Evolutionary conservation across 2,329 filamentous ascomycete genomes (phyloP), one percentile per base, ranked within the genome.

Genomic region (Chaetomium strumarium): DNA sequence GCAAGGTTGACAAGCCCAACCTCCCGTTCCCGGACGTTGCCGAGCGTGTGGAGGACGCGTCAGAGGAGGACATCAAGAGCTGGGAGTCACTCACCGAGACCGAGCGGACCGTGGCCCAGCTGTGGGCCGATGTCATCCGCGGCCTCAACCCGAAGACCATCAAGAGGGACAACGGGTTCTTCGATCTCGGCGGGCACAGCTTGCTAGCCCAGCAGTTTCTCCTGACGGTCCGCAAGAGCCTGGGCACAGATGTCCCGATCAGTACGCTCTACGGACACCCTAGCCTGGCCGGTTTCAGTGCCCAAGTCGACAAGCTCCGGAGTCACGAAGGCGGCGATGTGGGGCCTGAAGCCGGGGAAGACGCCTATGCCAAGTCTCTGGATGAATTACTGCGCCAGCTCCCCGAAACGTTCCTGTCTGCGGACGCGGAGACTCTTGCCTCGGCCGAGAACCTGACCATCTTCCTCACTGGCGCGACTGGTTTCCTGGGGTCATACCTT

Each of bases 391-490:
- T 70, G 13, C 67, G 68, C 13, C 68, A 55, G n/a, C 64, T 74
- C 5, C 66, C 67, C n/a, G 55, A 63, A 19, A 69, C 64, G 53
- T 75, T 68, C 49, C 69, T 68, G 56, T 63, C 63, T 1, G 66
- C 62, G 5, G 58, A 63, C 37, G 52, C 55, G 8, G 56, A 51
- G 10, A 49, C 57, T 0, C 41, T 63, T 17, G 49, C 58, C 60
- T 53, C 72, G 55, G 43, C 62, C 58, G 38, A 61, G 38, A 46
- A 52, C 33, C 62, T 73, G 33, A 90, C 85, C 0, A 76, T 93
- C 11, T 87, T 96, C 68, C 72, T 96, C 5, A 96, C 91, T 2
- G 90, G 92, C 40, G 90, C 88, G 4, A 96, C 91, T 5, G 91
- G 91, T 2, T 96, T 96, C 74, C 70, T 96, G 17, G 91, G 91